Evolutionary conservation across 1,284 basidiomycete species (phyloP), one percentile per base, ranked within the genome.

Genomic region (Chiua sp.): DNA sequence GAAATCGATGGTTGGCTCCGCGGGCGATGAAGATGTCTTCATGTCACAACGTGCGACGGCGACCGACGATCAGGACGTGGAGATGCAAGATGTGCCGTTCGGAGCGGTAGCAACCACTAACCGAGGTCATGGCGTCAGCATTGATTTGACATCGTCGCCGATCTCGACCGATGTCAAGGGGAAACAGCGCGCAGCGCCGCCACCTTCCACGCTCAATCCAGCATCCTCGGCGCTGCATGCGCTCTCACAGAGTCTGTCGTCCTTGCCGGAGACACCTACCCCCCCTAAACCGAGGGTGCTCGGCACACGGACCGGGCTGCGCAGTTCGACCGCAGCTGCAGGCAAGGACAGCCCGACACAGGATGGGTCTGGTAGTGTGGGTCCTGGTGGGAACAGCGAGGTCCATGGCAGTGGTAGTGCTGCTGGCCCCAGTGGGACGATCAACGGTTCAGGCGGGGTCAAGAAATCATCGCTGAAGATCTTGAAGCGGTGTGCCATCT

Each of bases 401-500:
- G 53, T 56, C 8, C 62, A 62, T 8, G 63, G 52, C 2, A 63
- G 64, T 7, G 66, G 65, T 23, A 66, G 52, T 46, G 20, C 55
- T 46, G 59, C 55, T 47, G 59, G 55, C n/a, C 68, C 56, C 42
- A 75, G 53, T 56, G 59, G 53, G 50, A 54, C 59, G 44, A 63
- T 68, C 49, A 68, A 68, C 39, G 64, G 61, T 44, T 66, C 63
- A 3, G 67, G 62, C 47, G 61, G 60, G 47, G 42, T 54, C 59
- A 61, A 67, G 65, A 65, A 61, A 59, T 57, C 66, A 22, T 61
- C 63, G 56, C 76, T 81, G 60, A 78, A 79, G 55, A 79, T 90
- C 32, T 76, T 97, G 64, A 87, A 89, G 59, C 86, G 88, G 15
- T 96, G 95, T 55, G 84, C 86, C 2, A 90, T 96, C 7, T 97